Percentiles rank a stretch among this genome's conserved stretches.
phyloP scores from a whole-genome alignment of 2,329 filamentous ascomycete species.

The Coniochaeta ligniaria region DNA sequence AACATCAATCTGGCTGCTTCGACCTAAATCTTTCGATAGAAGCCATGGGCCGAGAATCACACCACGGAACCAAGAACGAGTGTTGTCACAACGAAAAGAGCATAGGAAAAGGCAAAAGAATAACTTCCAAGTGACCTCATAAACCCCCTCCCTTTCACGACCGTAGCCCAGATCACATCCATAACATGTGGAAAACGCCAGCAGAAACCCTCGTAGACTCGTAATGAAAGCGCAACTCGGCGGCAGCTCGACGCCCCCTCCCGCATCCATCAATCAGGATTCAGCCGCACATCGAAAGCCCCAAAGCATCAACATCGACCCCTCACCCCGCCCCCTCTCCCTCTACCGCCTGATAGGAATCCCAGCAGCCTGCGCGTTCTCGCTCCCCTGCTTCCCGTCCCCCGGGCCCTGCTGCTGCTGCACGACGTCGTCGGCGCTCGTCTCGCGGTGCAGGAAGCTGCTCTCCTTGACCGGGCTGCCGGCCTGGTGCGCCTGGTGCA shows the following conservation, averaged over 20 bases:
- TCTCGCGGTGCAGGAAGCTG: conserved; percentile 78
- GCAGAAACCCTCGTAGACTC: background rate
- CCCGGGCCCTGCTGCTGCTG: conserved; percentile 12
- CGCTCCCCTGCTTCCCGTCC: conserved; percentile 5
- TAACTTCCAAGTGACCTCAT: background rate
- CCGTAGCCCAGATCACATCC: background rate
- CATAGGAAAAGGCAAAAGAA: background rate
- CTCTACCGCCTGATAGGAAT: conserved; percentile 58
- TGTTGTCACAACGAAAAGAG: background rate
- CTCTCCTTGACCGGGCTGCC: conserved; percentile 87
- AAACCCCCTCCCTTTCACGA: background rate
- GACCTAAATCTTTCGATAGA: background rate
- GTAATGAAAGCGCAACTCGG: background rate
- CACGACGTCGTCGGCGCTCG: conserved; percentile 50
- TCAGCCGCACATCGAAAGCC: no score
- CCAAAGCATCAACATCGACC: no score
- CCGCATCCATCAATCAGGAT: background rate
- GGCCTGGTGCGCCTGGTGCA: conserved; percentile 36
- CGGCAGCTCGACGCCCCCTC: background rate
- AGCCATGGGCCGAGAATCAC: background rate
- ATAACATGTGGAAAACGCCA: background rate
- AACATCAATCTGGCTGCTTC: background rate
- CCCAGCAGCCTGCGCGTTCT: conserved; percentile 17
- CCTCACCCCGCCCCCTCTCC: background rate
- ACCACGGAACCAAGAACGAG: background rate